Evolutionary conservation across 106 monocot genomes (phyloP).

Genomic region (Hemerocallis citrina): DNA sequence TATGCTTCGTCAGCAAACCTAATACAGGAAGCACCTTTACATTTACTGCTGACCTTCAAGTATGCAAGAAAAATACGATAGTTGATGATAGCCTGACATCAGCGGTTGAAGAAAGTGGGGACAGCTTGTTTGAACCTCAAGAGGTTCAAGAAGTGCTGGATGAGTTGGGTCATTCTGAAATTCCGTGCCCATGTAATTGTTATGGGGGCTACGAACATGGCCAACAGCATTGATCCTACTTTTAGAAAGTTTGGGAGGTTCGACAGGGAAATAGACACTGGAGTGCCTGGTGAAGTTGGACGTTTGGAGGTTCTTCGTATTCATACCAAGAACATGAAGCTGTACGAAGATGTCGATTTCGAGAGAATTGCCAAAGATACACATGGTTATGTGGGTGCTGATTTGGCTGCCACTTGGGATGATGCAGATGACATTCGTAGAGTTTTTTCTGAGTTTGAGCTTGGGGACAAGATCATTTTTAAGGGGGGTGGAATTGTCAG

Average conservation of each 20-base stretch:
- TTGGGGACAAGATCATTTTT: too few relatives aligned
- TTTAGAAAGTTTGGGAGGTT: conserved; percentile 91
- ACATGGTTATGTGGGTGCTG: conserved; percentile 92
- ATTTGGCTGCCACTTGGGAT: conserved; percentile 81
- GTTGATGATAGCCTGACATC: too few relatives aligned
- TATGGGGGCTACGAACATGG: conserved; percentile 82
- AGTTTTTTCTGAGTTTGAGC: too few relatives aligned
- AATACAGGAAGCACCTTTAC: conserved; percentile 91
- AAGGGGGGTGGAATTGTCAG: too few relatives aligned
- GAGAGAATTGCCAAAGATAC: conserved; percentile 85
- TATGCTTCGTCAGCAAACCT: conserved; percentile 67
- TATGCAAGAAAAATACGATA: conserved; percentile 11
- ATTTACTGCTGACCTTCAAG: conserved; percentile 62
- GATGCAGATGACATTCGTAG: too few relatives aligned
- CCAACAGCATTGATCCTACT: conserved; percentile 88
- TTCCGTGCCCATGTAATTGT: conserved; percentile 82
- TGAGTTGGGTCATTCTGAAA: too few relatives aligned
- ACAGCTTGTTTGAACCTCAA: too few relatives aligned
- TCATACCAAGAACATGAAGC: conserved; percentile 95
- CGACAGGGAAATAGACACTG: conserved; percentile 88
- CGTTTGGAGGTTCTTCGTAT: conserved; percentile 85
- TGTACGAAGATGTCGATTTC: conserved; percentile 82
- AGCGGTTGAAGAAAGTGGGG: too few relatives aligned
- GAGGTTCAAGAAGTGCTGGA: too few relatives aligned
- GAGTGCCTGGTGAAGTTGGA: conserved; percentile 86